Percentiles rank a stretch among this genome's conserved stretches.
Evolutionary conservation across 2,329 filamentous ascomycete species (phyloP).

Genomic region (Plenodomus tracheiphilus): DNA sequence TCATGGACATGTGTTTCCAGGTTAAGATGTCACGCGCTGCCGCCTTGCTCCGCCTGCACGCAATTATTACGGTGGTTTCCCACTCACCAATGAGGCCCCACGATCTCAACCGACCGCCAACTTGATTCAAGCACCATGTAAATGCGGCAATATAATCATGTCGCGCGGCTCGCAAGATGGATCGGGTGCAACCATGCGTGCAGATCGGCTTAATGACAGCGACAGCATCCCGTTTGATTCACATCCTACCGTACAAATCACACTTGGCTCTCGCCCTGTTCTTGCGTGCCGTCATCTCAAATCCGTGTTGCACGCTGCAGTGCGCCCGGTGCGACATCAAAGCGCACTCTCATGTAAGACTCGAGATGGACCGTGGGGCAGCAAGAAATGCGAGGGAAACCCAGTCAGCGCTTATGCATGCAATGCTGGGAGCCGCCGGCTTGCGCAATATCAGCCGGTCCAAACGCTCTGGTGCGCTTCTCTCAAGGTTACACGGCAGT

Average conservation of each 20-base stretch:
- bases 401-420: slow-evolving; percentile 33
- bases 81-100: background rate
- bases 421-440: slow-evolving; percentile 18
- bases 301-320: background rate
- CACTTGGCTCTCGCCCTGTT: background rate
- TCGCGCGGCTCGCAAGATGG: background rate
- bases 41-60: slow-evolving; percentile 25
- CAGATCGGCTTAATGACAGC: background rate
- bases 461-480: background rate
- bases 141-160: background rate
- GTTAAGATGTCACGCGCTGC: slow-evolving; percentile 7
- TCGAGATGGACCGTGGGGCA: slow-evolving; percentile 11
- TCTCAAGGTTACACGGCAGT: slow-evolving; percentile 1
- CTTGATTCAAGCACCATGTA: background rate
- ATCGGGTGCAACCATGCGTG: background rate
- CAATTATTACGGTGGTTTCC: slow-evolving; percentile 1
- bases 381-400: slow-evolving; percentile 2
- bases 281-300: slow-evolving; percentile 3
- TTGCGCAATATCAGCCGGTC: slow-evolving; percentile 4
- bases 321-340: background rate
- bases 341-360: background rate
- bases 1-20: background rate
- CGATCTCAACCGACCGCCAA: background rate
- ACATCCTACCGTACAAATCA: background rate
- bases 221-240: background rate